Evolutionary conservation across 2,329 filamentous ascomycete genomes (phyloP).

Genomic region (Ploettnerulaceae sp.): DNA sequence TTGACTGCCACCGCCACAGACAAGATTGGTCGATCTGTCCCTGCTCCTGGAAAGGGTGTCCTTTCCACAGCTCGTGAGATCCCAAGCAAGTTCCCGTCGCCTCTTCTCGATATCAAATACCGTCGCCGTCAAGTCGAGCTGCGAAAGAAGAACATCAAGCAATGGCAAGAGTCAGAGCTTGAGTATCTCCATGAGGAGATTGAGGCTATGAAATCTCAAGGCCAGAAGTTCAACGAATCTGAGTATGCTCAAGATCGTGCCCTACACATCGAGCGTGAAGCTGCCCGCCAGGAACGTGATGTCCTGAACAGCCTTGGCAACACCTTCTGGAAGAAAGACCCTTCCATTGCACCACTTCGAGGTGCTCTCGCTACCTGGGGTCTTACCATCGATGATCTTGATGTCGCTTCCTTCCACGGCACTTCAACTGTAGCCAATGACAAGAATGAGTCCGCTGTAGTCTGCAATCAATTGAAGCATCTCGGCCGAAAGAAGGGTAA

Average conservation of each 20-base stretch:
- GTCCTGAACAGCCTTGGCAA: conserved; percentile 90
- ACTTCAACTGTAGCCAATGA: conserved; percentile 98
- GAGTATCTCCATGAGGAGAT: conserved; percentile 91
- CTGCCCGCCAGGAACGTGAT: conserved; percentile 85
- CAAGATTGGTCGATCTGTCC: conserved; percentile 97
- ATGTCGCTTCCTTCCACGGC: conserved; percentile 95
- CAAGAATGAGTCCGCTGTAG: conserved; percentile 98
- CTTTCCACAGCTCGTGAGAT: conserved; percentile 92
- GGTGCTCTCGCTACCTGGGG: conserved; percentile 97
- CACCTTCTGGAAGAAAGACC: conserved; percentile 97
- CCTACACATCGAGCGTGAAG: conserved; percentile 81
- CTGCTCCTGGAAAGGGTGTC: conserved; percentile 93
- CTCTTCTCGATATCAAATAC: conserved; percentile 96
- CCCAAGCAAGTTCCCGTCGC: conserved; percentile 87
- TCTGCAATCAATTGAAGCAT: conserved; percentile 93
- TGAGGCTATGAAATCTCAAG: conserved; percentile 80
- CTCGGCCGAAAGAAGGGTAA: conserved; percentile 96
- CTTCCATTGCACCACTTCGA: conserved; percentile 88
- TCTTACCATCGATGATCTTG: conserved; percentile 92
- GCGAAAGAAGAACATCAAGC: conserved; percentile 88
- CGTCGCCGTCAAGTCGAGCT: conserved; percentile 90
- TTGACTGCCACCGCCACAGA: conserved; percentile 95
- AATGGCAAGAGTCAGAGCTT: conserved; percentile 93
- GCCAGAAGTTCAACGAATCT: conserved; percentile 69
- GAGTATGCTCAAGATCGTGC: conserved; percentile 84